phyloP scores from a whole-genome alignment of 768 basidiomycete species.

The Leccinum disarticulatum region DNA sequence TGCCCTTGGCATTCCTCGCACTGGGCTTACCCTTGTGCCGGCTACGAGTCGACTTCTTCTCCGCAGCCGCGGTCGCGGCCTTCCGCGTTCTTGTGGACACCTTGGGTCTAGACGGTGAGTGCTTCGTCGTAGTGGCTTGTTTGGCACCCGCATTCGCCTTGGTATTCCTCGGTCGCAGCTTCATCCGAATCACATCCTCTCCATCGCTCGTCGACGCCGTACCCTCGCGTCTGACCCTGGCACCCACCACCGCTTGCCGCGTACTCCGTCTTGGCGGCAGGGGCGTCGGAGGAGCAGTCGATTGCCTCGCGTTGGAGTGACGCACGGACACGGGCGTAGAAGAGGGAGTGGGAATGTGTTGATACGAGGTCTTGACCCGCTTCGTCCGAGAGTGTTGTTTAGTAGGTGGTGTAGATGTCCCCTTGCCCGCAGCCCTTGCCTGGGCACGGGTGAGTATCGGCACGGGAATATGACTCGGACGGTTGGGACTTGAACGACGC shows the following conservation, averaged over 20 bases:
- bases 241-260: slow-evolving; percentile 25
- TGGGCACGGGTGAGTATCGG: slow-evolving; percentile 15
- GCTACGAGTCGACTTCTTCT: slow-evolving; percentile 18
- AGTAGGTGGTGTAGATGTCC: neutral
- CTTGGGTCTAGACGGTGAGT: slow-evolving; percentile 12
- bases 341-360: slow-evolving; percentile 27
- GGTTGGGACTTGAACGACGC: neutral
- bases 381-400: slow-evolving; percentile 12
- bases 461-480: neutral
- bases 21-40: slow-evolving; percentile 20
- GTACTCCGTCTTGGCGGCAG: slow-evolving; percentile 25
- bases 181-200: slow-evolving; percentile 18
- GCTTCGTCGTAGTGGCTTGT: slow-evolving; percentile 10
- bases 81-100: slow-evolving; percentile 11
- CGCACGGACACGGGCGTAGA: slow-evolving; percentile 19
- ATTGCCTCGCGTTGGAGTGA: slow-evolving; percentile 5
- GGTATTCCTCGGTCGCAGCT: slow-evolving; percentile 16
- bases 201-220: slow-evolving; percentile 4
- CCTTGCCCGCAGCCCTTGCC: slow-evolving; percentile 10
- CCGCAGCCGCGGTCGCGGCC: neutral
- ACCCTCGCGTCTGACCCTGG: slow-evolving; percentile 11
- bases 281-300: slow-evolving; percentile 19
- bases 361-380: slow-evolving; percentile 18
- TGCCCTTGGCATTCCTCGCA: slow-evolving; percentile 20
- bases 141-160: slow-evolving; percentile 9